Evolutionary conservation across 805 yeast genomes (phyloP), one percentile per base, ranked within the genome.

Genomic region (Yamadazyma takamatsuzukensis): DNA sequence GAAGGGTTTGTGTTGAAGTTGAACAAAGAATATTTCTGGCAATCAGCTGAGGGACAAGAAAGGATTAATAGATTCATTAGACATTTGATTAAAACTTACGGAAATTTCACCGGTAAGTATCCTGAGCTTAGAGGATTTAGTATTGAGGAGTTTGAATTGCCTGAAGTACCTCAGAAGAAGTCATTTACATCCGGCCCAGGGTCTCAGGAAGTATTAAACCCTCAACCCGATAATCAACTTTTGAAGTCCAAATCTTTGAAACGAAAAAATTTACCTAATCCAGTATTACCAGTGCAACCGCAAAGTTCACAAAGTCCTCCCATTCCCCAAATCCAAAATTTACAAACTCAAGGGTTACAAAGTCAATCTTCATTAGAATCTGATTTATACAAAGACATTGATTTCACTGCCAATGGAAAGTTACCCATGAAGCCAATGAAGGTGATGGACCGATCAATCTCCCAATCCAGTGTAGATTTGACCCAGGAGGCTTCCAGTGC

Each of bases 11-110:
- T 70, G 0, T 63, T 83, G 33, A 64, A 64, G 12, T 68, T 90
- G 51, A 83, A 83, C 25, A 89, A 88, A 51, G 76, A 71, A 28
- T 90, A 89, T 55, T 89, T 79, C 59, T 89, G 97, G 97, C 46
- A 48, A 37, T 49, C 56, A 3, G 59, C 54, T 16, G 72, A 66
- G 35, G 68, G 64, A 11, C 38, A 44, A 10, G 69, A 63, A 27
- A 47, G 70, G 18, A 41, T 60, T 15, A 49, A 54, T 50, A 56
- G 54, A 41, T 67, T 67, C 34, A 47, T 56, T 11, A 56, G 65
- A 32, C 52, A 46, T 21, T 47, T 67, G 43, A 48, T 59, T 16
- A 46, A 45, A 21, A 47, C 57, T 4, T 62, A 56, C 39, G 62
- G 64, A 4, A 46, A 47, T 4, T 61, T 57, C 37, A 50, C 54